phyloP scores from a whole-genome alignment of 805 yeast genomes.

The Barnettozyma wickerhamii region DNA sequence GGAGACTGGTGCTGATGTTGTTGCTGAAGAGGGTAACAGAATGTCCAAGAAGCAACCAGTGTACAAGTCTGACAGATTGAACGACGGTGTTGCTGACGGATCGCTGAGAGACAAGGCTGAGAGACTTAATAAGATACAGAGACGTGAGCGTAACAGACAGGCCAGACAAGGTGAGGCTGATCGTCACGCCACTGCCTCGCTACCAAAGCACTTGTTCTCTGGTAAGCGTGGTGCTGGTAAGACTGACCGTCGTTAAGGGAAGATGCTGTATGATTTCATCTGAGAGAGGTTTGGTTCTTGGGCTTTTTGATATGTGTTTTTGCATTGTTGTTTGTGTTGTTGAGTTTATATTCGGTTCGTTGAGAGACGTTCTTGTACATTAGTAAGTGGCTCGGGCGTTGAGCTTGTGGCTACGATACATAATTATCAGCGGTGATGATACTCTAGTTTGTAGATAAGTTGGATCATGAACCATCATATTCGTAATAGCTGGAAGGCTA shows the following conservation, averaged over 20 bases:
- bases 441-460: no score
- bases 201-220: conserved; percentile 91
- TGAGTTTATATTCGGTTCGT: not conserved
- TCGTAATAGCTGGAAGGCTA: no score
- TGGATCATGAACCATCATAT: no score
- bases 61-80: conserved; percentile 72
- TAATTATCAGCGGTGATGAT: no score
- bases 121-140: conserved; percentile 80
- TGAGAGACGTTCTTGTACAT: not conserved
- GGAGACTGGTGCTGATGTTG: conserved; percentile 68
- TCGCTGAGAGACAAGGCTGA: conserved; percentile 79
- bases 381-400: not conserved
- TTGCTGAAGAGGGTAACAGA: conserved; percentile 15
- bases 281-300: not conserved
- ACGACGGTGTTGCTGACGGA: conserved; percentile 83
- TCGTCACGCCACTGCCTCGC: conserved; percentile 76
- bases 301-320: conserved; percentile 2
- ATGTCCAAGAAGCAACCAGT: conserved; percentile 31
- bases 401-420: not conserved
- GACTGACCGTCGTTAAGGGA: conserved; percentile 73
- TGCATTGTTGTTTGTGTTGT: conserved; percentile 7
- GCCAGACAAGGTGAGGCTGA: conserved; percentile 97
- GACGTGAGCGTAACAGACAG: conserved; percentile 88
- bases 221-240: conserved; percentile 98
- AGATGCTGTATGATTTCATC: not conserved